Conservation (phyloP, 352 stramenopile genomes). For the Phytophthora agathidicida region DNA sequence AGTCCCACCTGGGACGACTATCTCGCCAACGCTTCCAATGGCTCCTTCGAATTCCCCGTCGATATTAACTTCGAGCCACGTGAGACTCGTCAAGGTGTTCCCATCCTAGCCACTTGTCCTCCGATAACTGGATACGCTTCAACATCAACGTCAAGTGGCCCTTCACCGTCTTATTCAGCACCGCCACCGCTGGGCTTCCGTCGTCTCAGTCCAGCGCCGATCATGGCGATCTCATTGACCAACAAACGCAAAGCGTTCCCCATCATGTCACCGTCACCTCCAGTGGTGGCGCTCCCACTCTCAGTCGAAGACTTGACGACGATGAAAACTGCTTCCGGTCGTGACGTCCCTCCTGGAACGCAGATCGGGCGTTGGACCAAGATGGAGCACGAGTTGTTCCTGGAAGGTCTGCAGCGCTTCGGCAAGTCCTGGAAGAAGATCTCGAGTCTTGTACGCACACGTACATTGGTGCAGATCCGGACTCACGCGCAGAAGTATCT, state of each 20-base stretch:
- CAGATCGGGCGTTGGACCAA: slow-evolving; percentile 90
- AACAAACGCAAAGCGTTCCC: slow-evolving; percentile 16
- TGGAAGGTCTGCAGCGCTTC: slow-evolving; percentile 85
- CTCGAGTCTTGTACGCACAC: slow-evolving; percentile 75
- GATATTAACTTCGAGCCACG: slow-evolving; percentile 9
- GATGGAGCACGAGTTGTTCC: slow-evolving; percentile 88
- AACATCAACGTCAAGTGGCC: slow-evolving; percentile 5
- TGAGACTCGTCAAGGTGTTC: slow-evolving; percentile 10
- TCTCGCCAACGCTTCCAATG: slow-evolving; percentile 4
- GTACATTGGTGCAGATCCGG: slow-evolving; percentile 95
- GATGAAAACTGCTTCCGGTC: background rate
- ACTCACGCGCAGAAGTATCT: slow-evolving; percentile 98
- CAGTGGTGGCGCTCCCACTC: slow-evolving; percentile 6
- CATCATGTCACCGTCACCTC: background rate
- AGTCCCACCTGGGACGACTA: slow-evolving; percentile 36
- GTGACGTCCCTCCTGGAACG: slow-evolving; percentile 4
- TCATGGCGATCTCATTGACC: slow-evolving; percentile 3
- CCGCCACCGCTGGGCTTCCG: background rate
- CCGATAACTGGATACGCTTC: slow-evolving; percentile 7
- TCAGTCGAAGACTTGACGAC: background rate
- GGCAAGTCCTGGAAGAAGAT: slow-evolving; percentile 94
- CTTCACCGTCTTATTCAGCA: slow-evolving; percentile 12
- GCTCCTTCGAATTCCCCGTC: slow-evolving; percentile 17
- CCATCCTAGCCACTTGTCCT: background rate
- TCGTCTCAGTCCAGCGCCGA: slow-evolving; percentile 7